phyloP scores from a whole-genome alignment of 148 eudicot genomes.

The Polygonum aviculare region DNA sequence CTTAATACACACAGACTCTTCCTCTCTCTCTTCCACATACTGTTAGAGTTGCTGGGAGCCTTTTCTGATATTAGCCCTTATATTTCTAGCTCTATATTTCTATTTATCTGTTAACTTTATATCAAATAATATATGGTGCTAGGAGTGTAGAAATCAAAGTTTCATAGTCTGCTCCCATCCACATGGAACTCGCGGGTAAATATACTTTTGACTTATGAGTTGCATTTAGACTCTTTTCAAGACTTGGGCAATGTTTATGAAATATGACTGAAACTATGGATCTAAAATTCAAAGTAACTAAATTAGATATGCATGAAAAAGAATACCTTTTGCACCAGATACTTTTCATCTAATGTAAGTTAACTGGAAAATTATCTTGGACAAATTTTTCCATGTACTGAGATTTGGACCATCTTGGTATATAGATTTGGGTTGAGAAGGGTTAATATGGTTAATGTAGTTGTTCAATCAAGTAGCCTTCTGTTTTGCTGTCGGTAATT shows the following conservation, averaged over 20 bases:
- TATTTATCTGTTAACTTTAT: neutral
- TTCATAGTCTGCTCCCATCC: constrained; percentile 1
- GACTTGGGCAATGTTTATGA: neutral
- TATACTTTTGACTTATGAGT: neutral
- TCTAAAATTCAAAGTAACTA: neutral
- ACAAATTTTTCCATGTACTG: neutral
- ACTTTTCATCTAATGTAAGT: neutral
- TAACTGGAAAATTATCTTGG: neutral
- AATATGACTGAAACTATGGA: neutral
- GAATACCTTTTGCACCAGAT: neutral
- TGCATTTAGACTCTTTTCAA: neutral
- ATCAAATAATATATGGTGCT: neutral
- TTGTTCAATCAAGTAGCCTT: neutral
- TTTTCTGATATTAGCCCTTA: neutral
- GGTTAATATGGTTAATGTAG: neutral
- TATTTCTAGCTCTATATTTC: neutral
- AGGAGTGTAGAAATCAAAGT: neutral
- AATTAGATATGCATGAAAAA: neutral
- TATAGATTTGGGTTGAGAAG: neutral
- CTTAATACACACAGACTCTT: neutral
- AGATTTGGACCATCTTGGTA: neutral
- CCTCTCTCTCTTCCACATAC: neutral
- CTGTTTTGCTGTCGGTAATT: neutral
- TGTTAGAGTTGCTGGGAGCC: neutral
- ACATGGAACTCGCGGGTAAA: neutral